Conservation (phyloP, 2,329 filamentous ascomycete genomes). For the Colletotrichum higginsianum region DNA sequence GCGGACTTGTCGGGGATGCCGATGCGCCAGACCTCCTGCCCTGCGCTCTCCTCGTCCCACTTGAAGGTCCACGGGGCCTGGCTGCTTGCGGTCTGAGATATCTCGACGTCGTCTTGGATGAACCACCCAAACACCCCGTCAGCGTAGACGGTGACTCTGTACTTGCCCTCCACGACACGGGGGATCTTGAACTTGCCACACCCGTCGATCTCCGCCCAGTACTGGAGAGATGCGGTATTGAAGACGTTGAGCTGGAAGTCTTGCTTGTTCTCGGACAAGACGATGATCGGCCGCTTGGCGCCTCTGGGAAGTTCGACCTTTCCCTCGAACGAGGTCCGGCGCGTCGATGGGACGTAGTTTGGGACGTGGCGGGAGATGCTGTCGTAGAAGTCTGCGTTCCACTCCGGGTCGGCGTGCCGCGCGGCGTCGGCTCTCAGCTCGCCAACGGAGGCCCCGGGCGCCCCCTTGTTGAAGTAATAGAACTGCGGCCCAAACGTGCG, state of each 20-base stretch:
- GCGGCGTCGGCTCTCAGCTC: constrained; percentile 61
- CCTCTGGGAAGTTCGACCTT: constrained; percentile 65
- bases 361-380: constrained; percentile 71
- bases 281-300: constrained; percentile 67
- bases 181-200: constrained; percentile 66
- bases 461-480: constrained; percentile 70
- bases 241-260: constrained; percentile 61
- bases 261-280: constrained; percentile 59
- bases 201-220: constrained; percentile 69
- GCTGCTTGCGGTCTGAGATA: constrained; percentile 59
- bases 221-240: constrained; percentile 71
- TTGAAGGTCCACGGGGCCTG: constrained; percentile 51
- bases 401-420: constrained; percentile 63
- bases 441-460: not conserved
- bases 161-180: constrained; percentile 70
- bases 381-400: constrained; percentile 75
- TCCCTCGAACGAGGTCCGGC: constrained; percentile 65
- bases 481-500: constrained; percentile 76
- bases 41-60: constrained; percentile 70
- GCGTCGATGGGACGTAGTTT: constrained; percentile 68
- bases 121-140: constrained; percentile 74
- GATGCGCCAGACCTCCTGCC: constrained; percentile 73
- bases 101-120: constrained; percentile 63
- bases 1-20: constrained; percentile 73
- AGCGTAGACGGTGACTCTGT: constrained; percentile 74